Base-by-base conservation (phyloP, 2,329 filamentous ascomycete species). In the Aspergillus aculeatinus region DNA sequence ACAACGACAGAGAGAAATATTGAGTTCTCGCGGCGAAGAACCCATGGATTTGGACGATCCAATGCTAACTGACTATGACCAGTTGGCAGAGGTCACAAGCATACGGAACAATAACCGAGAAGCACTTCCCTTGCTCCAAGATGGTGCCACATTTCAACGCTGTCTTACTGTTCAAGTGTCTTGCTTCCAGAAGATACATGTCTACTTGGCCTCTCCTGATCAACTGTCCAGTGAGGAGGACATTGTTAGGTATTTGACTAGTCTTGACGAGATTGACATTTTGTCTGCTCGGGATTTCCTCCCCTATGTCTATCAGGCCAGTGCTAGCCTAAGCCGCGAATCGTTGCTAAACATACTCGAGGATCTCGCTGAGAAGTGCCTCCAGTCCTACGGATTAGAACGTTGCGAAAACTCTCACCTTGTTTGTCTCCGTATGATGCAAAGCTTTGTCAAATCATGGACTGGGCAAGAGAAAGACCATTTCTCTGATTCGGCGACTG, bases 351-450 rank as follows among this genome's bases (percentile, higher is more conserved):
- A 67, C 4, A 65, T 86, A 5, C 70, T 86, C 12, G 77, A 80
- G 55, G 72, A 78, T 60, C 67, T 84, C 42, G 82, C 77, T 21
- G 77, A 82, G 55, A 75, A 76, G 31, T 77, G 83, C 48, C 71
- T 87, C 3, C 74, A 77, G 51, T 78, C 81, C 3, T 84, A 86
- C 60, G 82, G 85, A 29, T 89, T 89, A 67, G 86, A 88, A 59
- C 86, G 87, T 64, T 94, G 89, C 62, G 93, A 97, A 76, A 85
- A 88, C 21, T 86, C 89, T 4, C 79, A 92, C 52, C 83, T 83
- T 49, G 79, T 87, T 19, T 89, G 87, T 63, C 81, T 96, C 25
- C 85, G 89, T 51, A 77, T 90, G 57, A 83, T 96, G 72, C 79
- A 84, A 55, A 85, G 83, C 39, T 82, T 91, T 55, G 83, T 86